Evolutionary conservation across 176 grass and related monocot genomes (phyloP).

Genomic region (Ensete ventricosum): DNA sequence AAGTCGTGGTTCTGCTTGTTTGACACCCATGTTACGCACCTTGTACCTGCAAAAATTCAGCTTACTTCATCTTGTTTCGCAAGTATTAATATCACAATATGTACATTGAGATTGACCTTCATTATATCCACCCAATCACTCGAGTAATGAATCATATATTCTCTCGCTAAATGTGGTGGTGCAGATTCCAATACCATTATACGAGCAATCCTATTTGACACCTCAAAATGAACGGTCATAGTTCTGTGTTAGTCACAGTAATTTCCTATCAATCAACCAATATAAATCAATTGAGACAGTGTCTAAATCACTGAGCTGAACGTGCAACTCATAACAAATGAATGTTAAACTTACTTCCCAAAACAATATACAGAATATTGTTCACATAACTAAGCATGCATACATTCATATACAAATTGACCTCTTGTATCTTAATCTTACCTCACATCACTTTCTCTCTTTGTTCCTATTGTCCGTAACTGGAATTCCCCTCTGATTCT

Average conservation of each 20-base stretch:
- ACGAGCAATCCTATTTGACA: background rate
- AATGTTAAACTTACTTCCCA: background rate
- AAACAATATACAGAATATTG: background rate
- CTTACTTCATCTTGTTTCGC: background rate
- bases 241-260: background rate
- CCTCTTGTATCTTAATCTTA: slow-evolving; percentile 11
- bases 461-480: slow-evolving; percentile 85
- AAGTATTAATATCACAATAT: background rate
- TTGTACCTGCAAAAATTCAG: slow-evolving; percentile 57
- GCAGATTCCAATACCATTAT: background rate
- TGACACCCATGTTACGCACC: slow-evolving; percentile 60
- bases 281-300: too few relatives aligned
- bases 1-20: slow-evolving; percentile 76
- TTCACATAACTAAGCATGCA: background rate
- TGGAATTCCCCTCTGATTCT: slow-evolving; percentile 92
- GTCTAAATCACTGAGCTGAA: background rate
- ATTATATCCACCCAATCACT: too few relatives aligned
- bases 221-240: background rate
- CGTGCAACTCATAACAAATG: background rate
- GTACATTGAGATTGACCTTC: background rate
- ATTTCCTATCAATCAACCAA: too few relatives aligned
- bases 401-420: background rate
- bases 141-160: background rate
- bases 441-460: slow-evolving; percentile 85
- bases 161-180: background rate